Evolutionary conservation across 1,284 basidiomycete genomes (phyloP).

Genomic region (Naganishia sp.): DNA sequence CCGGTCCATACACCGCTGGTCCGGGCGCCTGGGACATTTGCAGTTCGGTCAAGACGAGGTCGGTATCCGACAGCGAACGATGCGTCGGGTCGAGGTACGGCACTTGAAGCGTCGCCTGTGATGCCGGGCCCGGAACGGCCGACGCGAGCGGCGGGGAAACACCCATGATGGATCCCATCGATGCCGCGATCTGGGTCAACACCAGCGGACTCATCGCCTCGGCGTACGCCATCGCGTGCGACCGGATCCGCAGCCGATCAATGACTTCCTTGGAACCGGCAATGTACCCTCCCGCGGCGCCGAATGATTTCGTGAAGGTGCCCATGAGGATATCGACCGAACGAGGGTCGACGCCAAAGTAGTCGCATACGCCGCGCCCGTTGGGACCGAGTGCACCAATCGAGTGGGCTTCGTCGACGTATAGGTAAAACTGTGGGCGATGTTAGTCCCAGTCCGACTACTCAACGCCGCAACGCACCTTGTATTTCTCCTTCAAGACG

Average conservation of each 20-base stretch:
- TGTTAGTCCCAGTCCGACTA: not conserved
- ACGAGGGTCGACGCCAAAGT: conserved; percentile 82
- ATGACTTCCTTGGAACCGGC: conserved; percentile 78
- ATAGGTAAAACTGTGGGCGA: conserved; percentile 79
- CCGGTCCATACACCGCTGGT: conserved; percentile 62
- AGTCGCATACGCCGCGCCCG: conserved; percentile 93
- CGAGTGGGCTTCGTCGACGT: conserved; percentile 96
- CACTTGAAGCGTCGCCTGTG: conserved; percentile 3
- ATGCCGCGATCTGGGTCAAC: conserved; percentile 84
- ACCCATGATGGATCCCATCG: conserved; percentile 97
- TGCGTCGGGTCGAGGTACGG: conserved; percentile 37
- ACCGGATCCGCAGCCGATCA: conserved; percentile 75
- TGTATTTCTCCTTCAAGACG: conserved; percentile 92
- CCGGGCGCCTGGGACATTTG: conserved; percentile 38
- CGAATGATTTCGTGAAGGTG: conserved; percentile 98
- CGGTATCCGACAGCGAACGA: conserved; percentile 36
- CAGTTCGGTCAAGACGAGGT: conserved; percentile 30
- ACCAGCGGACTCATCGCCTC: conserved; percentile 91
- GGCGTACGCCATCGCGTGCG: conserved; percentile 83
- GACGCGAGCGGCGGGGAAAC: conserved; percentile 60
- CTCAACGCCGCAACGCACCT: conserved; percentile 59
- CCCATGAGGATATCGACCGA: conserved; percentile 95
- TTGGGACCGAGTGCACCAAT: conserved; percentile 92
- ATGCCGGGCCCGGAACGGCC: conserved; percentile 40
- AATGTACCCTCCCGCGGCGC: conserved; percentile 95